Base-by-base conservation (phyloP, 306 rosid genomes). In the Quercus ilex region DNA sequence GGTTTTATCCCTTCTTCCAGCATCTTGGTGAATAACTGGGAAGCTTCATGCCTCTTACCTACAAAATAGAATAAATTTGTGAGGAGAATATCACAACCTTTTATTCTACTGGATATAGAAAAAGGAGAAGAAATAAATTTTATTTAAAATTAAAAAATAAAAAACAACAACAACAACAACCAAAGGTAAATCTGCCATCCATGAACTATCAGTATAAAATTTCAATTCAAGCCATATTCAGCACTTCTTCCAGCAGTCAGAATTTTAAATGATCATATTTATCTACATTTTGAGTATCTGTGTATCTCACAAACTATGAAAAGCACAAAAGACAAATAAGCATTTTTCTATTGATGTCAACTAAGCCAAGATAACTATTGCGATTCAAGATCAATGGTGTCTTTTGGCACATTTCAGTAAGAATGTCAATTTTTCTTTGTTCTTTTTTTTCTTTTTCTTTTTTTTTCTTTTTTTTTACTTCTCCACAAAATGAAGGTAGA, bases 11-110 rank as follows among this genome's bases (percentile, higher is more conserved):
- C 93, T 81, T 86, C 88, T 68, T 91, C 89, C 79, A 75, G 93
- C 99, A 94, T 91, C 89, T 92, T 85, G 62, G 76, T 49, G 81
- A 91, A 94, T 82, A 94, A 77, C 80, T 76, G 73, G 43, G 95
- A 88, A 77, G 91, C 98, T 83, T 93, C 91, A 19, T 77, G 86
- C 55, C 87, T 81, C 90, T 85, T 88, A 77, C 98, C 98, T 93
- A 69, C 86, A 86, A 87, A 84, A 69, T 26, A 53, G 26, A 74
- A 26, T 26, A 38, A 69, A 52, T 41, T 74, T 65, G 17, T 51
- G 78, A 25, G 10, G 51, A 59, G 57, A 38, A 64, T n/a, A 35
- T 19, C 38, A 35, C 4, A 8, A 33, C 51, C 9, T 67, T 19
- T 19, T 4, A 30, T 17, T 18, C 41, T 31, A 30, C 15, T 30